phyloP scores from a whole-genome alignment of 805 yeast genomes.

The Metschnikowia amazonensis region DNA sequence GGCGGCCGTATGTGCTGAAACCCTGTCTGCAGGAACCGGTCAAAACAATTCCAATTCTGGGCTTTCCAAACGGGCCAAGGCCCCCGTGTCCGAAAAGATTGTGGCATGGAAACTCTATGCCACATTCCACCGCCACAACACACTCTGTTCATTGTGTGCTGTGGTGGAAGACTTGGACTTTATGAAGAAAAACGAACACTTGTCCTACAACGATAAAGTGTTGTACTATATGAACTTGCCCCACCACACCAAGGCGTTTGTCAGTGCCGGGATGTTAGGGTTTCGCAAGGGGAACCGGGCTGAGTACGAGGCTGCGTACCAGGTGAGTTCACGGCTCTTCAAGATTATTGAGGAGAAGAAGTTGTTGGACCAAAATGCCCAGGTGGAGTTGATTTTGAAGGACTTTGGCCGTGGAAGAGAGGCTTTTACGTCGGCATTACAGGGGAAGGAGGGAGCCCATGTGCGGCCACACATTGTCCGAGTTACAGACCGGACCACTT shows the following conservation, averaged over 20 bases:
- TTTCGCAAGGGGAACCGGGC: slow-evolving; percentile 87
- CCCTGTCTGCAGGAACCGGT: not conserved
- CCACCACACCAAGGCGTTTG: slow-evolving; percentile 63
- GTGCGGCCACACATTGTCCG: slow-evolving; percentile 66
- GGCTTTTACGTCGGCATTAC: slow-evolving; percentile 78
- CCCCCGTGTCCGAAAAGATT: slow-evolving; percentile 24
- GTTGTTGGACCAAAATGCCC: slow-evolving; percentile 46
- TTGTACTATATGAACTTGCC: slow-evolving; percentile 76
- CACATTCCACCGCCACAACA: slow-evolving; percentile 76
- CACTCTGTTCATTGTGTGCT: slow-evolving; percentile 70
- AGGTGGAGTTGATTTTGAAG: slow-evolving; percentile 72
- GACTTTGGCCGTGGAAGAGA: slow-evolving; percentile 88
- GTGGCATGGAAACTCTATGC: slow-evolving; percentile 75
- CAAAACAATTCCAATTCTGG: not conserved
- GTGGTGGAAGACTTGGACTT: slow-evolving; percentile 63
- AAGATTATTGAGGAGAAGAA: slow-evolving; percentile 62
- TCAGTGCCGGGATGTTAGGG: slow-evolving; percentile 83
- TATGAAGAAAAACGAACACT: slow-evolving; percentile 50
- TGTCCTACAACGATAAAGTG: slow-evolving; percentile 64
- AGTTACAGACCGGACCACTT: slow-evolving; percentile 71
- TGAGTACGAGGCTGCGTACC: slow-evolving; percentile 90
- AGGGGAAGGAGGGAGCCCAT: slow-evolving; percentile 80
- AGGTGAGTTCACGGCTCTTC: slow-evolving; percentile 72
- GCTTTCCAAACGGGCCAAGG: not conserved
- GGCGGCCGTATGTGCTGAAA: too few species aligned